Conservation (phyloP, 2,329 filamentous ascomycete genomes). For the Zymoseptoria passerinii region DNA sequence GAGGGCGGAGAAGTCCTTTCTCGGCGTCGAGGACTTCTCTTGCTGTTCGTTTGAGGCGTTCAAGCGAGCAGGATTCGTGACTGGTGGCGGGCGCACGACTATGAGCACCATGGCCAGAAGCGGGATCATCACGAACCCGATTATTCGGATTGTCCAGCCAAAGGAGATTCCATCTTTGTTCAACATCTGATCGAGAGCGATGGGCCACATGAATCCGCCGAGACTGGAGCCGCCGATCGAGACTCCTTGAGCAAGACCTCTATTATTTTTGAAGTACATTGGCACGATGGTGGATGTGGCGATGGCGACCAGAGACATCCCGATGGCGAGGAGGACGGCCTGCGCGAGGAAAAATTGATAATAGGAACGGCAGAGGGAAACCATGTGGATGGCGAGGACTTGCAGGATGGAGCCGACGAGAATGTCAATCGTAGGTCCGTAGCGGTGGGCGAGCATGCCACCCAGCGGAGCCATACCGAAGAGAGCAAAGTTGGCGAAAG, state of each 20-base stretch:
- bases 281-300: constrained; percentile 41
- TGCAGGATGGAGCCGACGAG: constrained; percentile 24
- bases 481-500: constrained; percentile 20
- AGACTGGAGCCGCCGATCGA: constrained; percentile 41
- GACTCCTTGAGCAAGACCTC: constrained; percentile 42
- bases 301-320: constrained; percentile 37
- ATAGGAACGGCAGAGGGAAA: constrained; percentile 39
- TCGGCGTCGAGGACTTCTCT: constrained; percentile 3
- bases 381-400: constrained; percentile 42
- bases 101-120: constrained; percentile 19
- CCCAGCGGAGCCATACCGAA: constrained; percentile 22
- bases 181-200: constrained; percentile 42
- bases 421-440: constrained; percentile 18
- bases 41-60: neutral
- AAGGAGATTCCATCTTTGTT: constrained; percentile 42
- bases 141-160: constrained; percentile 44
- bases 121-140: constrained; percentile 44
- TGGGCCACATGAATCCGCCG: constrained; percentile 46
- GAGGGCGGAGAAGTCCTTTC: constrained; percentile 14
- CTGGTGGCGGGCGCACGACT: neutral
- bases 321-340: constrained; percentile 38
- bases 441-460: constrained; percentile 24
- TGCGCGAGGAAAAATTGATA: constrained; percentile 48
- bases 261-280: constrained; percentile 40
- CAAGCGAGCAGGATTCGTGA: neutral